Conservation (phyloP, 164 flowering plant species). For the Paratinospora sagittata region DNA sequence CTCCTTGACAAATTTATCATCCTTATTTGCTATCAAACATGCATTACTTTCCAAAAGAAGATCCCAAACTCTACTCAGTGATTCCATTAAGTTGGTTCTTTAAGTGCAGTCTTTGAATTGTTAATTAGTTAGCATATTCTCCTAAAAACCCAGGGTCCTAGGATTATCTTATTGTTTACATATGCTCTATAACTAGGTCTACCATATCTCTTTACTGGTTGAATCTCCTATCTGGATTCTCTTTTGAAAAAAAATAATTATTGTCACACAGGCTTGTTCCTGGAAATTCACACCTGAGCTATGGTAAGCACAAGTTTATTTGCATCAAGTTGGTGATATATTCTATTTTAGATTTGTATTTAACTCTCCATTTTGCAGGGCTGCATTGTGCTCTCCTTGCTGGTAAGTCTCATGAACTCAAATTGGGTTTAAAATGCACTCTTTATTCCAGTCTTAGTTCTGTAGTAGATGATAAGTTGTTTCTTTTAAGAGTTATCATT, state of each 20-base stretch:
- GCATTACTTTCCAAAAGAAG: too few relatives aligned
- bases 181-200: background rate
- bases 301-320: conserved; percentile 39
- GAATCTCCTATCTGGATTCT: too few relatives aligned
- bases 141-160: background rate
- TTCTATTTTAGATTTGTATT: too few relatives aligned
- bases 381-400: too few relatives aligned
- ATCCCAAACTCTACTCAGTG: too few relatives aligned
- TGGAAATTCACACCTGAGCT: conserved; percentile 74
- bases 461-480: background rate
- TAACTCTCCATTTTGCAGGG: too few relatives aligned
- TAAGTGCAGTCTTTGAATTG: background rate
- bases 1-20: too few relatives aligned
- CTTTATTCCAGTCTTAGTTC: background rate
- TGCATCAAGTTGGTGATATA: too few relatives aligned
- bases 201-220: background rate
- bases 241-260: background rate
- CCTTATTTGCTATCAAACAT: too few relatives aligned
- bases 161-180: background rate
- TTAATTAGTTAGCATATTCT: background rate
- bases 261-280: conserved; percentile 68
- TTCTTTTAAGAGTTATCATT: too few relatives aligned
- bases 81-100: background rate
- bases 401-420: conserved; percentile 13
- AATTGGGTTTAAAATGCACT: background rate